A percentile compares a stretch with the other conserved stretches of the same genome.
Evolutionary conservation across 441 rosid genomes (phyloP).

Genomic region (Lepidium campestre): DNA sequence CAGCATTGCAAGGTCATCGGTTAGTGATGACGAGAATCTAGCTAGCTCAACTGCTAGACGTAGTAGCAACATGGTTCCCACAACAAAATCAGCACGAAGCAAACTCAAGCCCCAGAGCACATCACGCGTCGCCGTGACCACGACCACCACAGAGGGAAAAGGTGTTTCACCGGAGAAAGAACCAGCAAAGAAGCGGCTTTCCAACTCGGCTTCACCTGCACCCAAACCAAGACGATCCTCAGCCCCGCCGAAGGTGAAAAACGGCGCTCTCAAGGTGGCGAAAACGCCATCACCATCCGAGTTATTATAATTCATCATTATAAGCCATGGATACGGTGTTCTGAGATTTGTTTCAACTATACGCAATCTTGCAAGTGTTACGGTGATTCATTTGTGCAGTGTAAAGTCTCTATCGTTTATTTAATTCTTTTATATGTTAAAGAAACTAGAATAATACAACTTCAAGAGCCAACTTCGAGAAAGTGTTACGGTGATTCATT

Average conservation of each 20-base stretch:
- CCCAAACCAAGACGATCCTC: conserved; percentile 55
- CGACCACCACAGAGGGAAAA: conserved; percentile 31
- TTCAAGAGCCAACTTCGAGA: background rate
- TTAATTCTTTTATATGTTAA: background rate
- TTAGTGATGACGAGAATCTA: conserved; percentile 65
- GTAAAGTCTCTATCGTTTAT: background rate
- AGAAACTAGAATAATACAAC: background rate
- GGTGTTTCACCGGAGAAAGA: conserved; percentile 26
- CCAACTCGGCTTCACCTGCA: conserved; percentile 54
- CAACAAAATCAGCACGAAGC: conserved; percentile 48
- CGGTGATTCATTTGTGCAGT: conserved; percentile 8
- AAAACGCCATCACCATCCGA: conserved; percentile 32
- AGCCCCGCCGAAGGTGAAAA: conserved; percentile 57
- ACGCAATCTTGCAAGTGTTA: conserved; percentile 3
- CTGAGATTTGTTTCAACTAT: conserved; percentile 5
- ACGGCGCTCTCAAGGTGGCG: conserved; percentile 28
- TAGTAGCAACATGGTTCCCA: conserved; percentile 43
- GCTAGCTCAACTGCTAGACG: conserved; percentile 44
- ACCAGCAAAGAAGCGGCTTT: conserved; percentile 50
- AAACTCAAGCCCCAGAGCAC: conserved; percentile 49
- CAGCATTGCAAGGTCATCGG: conserved; percentile 48
- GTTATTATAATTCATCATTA: background rate
- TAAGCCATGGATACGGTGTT: conserved; percentile 3
- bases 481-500: background rate
- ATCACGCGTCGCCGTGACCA: conserved; percentile 23